phyloP scores from a whole-genome alignment of 257 asterid species.

The Nicotiana obtusifolia region DNA sequence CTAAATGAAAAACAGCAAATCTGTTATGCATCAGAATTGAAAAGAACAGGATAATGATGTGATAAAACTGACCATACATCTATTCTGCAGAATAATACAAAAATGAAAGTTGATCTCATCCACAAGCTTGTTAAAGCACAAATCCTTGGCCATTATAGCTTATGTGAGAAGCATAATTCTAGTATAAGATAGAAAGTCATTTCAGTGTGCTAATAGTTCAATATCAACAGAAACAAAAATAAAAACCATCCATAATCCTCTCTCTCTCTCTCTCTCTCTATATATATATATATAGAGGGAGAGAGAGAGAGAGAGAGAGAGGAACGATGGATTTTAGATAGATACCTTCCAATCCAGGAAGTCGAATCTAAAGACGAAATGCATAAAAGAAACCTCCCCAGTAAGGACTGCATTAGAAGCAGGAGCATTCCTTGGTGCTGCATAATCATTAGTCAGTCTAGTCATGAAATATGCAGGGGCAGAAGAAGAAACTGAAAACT shows the following conservation, averaged over 20 bases:
- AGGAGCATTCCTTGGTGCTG: constrained; percentile 93
- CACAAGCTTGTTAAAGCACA: neutral
- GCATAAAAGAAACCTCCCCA: constrained; percentile 61
- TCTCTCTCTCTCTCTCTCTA: neutral
- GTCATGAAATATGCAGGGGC: constrained; percentile 5
- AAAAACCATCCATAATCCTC: neutral
- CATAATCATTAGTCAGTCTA: constrained; percentile 11
- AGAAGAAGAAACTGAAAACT: neutral
- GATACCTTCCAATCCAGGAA: constrained; percentile 87
- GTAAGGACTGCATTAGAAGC: constrained; percentile 57
- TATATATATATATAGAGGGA: neutral
- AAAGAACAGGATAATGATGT: neutral
- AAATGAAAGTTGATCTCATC: neutral
- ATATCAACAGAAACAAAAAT: neutral
- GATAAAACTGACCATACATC: constrained; percentile 4
- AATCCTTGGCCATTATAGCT: constrained; percentile 1
- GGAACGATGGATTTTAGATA: neutral
- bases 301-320: neutral
- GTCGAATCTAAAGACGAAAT: constrained; percentile 80
- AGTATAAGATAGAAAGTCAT: neutral
- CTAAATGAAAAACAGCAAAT: neutral
- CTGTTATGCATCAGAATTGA: neutral
- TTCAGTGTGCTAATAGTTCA: neutral
- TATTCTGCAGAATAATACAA: neutral
- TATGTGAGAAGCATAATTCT: neutral